Conservation (phyloP, 2,329 filamentous ascomycete species). For the Colletotrichum cordylinicola region DNA sequence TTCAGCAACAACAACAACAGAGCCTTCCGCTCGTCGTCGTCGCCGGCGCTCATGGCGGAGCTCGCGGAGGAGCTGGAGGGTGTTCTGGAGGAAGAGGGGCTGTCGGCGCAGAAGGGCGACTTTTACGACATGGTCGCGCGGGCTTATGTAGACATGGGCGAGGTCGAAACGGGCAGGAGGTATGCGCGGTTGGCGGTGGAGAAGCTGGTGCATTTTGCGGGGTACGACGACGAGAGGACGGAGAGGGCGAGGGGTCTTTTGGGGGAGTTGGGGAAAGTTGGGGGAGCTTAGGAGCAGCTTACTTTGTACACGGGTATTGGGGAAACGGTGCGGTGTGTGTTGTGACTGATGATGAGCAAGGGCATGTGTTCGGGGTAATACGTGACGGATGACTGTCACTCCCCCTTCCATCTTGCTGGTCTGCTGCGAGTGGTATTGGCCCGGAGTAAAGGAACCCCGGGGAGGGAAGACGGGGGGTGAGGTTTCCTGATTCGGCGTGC, state of each 20-base stretch:
- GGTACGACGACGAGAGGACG: constrained; percentile 28
- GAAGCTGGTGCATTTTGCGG: constrained; percentile 25
- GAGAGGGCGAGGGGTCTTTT: constrained; percentile 7
- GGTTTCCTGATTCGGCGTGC: neutral
- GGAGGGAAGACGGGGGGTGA: neutral
- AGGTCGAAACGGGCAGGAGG: constrained; percentile 20
- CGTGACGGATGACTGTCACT: neutral
- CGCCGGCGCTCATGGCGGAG: constrained; percentile 9
- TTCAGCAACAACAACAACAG: constrained; percentile 8
- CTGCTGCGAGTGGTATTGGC: neutral
- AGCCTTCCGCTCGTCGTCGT: neutral
- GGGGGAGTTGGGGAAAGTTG: constrained; percentile 10
- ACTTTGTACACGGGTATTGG: neutral
- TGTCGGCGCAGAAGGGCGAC: constrained; percentile 29
- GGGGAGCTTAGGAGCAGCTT: neutral
- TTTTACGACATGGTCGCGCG: constrained; percentile 27
- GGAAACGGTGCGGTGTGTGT: neutral
- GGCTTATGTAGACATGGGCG: constrained; percentile 26
- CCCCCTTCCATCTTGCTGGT: neutral
- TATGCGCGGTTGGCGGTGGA: constrained; percentile 25
- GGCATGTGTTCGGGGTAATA: neutral
- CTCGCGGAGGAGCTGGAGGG: constrained; percentile 24
- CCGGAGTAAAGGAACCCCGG: neutral
- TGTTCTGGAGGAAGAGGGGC: constrained; percentile 25
- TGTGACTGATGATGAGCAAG: neutral